phyloP scores from a whole-genome alignment of 768 basidiomycete species.

The Serendipita sp. region DNA sequence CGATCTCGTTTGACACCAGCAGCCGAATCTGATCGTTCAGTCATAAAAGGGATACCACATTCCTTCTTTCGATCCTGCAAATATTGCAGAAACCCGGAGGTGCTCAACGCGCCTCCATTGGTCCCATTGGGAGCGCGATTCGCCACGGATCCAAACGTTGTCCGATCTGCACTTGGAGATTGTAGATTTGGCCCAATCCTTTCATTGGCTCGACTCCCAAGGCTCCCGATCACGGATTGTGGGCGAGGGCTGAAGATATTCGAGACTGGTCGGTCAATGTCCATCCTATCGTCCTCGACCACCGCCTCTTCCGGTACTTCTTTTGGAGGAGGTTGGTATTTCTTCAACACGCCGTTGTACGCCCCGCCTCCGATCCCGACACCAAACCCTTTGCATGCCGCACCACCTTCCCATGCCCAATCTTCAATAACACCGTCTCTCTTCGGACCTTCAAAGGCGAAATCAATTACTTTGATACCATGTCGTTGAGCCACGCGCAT shows the following conservation, averaged over 20 bases:
- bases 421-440: background rate
- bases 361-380: background rate
- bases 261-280: background rate
- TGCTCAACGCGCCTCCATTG: background rate
- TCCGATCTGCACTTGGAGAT: too few species aligned
- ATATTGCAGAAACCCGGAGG: background rate
- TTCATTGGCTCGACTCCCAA: background rate
- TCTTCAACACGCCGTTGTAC: background rate
- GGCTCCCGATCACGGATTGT: background rate
- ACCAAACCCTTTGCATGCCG: background rate
- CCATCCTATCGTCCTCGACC: background rate
- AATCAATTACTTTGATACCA: constrained; percentile 4
- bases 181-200: too few species aligned
- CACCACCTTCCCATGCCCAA: constrained; percentile 1
- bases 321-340: background rate
- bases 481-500: constrained; percentile 4
- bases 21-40: background rate
- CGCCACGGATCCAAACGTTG: background rate
- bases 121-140: background rate
- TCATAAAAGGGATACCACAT: background rate
- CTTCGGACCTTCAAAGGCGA: constrained; percentile 4
- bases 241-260: background rate
- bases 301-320: background rate
- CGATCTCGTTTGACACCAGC: constrained; percentile 1
- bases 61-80: background rate